Evolutionary conservation across 148 eudicot species (phyloP), one percentile per base, ranked within the genome.

Genomic region (Vaccinium darrowii): DNA sequence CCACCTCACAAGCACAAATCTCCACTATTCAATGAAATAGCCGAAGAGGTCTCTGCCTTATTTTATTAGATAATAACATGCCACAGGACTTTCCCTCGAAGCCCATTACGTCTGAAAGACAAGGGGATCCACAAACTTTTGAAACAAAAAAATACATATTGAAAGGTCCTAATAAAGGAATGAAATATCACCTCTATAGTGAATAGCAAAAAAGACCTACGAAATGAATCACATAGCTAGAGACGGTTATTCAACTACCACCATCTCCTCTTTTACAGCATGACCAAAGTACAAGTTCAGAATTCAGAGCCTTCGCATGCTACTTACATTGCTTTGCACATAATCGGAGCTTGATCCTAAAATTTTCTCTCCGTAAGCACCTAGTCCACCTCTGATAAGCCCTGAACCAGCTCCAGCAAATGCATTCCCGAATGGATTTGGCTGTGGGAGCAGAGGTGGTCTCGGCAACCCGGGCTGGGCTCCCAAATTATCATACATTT

Each of bases 311-410:
- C 76, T 2, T 12, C 5, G 50, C 13, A 16, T 39, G 80, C 25
- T 63, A 93, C 98, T 95, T 89, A 95, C 99, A 90, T 97, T 97
- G 91, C 98, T 97, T 88, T 97, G 98, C 79, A 97, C 98, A 86
- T 95, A 97, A 81, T 95, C 98, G 2, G 99, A 97, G 84, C 99
- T 93, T 15, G 98, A 95, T 81, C 98, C 99, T 1, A 97, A 79
- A 58, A 97, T 91, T 84, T 86, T 97, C 89, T 94, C 98, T 53
- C 99, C 99, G 87, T 95, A 97, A 12, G 98, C 99, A 84, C 98
- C 94, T 86, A 97, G 88, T 83, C 98, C 99, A 88, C 94, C 89
- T 84, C 89, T 92, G 62, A 97, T 91, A 81, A 97, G 88, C 77
- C 98, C 98, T 25, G 95, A 91, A 58, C 98, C 90, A 33, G 95